Conservation (phyloP, 192 early-diverging fungal species). For the Pilaira anomala region DNA sequence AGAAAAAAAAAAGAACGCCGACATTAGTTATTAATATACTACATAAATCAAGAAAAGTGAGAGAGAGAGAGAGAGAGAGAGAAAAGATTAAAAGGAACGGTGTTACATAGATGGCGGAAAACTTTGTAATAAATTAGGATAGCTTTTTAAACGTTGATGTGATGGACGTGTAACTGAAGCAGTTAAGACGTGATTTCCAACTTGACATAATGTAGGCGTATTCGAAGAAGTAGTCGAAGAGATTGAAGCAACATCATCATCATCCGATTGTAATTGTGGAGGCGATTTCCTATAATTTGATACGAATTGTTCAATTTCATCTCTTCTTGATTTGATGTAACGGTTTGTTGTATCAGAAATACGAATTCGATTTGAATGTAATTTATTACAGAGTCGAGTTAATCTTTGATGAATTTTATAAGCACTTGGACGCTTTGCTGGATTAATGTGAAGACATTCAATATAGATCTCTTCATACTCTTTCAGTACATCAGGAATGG, state of each 20-base stretch:
- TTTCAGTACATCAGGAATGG: slow-evolving; percentile 23
- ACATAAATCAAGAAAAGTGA: no score
- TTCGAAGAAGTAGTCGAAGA: neutral
- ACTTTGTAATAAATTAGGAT: slow-evolving; percentile 16
- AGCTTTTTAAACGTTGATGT: slow-evolving; percentile 12
- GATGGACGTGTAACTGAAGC: slow-evolving; percentile 19
- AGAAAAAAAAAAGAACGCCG: no score
- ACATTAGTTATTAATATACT: no score
- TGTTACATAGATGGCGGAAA: neutral
- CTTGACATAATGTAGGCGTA: neutral
- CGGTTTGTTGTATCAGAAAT: neutral
- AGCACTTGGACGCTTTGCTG: slow-evolving; percentile 11
- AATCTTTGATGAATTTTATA: slow-evolving; percentile 16
- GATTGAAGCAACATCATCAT: neutral
- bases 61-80: no score
- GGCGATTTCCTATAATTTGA: neutral
- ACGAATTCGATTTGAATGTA: no score
- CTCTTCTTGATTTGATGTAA: slow-evolving; percentile 13
- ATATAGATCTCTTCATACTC: slow-evolving; percentile 20
- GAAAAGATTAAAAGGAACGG: no score
- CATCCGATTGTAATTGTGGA: neutral
- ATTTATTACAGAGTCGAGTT: slow-evolving; percentile 3
- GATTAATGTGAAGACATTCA: slow-evolving; percentile 17
- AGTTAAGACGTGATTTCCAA: slow-evolving; percentile 5
- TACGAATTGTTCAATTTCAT: slow-evolving; percentile 9